Conservation (phyloP, 306 rosid genomes). For the Pyrus communis region DNA sequence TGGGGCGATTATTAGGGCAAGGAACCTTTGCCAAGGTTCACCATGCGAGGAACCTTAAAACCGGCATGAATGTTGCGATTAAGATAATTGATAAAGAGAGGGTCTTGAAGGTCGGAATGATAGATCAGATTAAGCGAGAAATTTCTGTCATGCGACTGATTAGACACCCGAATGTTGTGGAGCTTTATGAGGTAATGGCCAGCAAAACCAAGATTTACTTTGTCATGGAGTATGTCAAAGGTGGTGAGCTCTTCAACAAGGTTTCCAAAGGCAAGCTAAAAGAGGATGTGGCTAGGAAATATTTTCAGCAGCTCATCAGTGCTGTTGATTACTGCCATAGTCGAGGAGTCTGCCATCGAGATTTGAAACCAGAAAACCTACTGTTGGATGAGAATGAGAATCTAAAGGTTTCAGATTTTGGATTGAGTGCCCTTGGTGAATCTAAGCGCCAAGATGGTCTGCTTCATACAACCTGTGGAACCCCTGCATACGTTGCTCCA, state of each 20-base stretch:
- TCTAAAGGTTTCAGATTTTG: constrained; percentile 88
- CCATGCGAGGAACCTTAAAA: constrained; percentile 63
- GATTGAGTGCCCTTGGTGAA: constrained; percentile 80
- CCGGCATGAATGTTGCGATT: constrained; percentile 74
- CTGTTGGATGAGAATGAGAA: constrained; percentile 86
- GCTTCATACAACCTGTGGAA: constrained; percentile 94
- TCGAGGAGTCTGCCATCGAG: constrained; percentile 83
- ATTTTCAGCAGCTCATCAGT: constrained; percentile 77
- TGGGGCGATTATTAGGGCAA: constrained; percentile 85
- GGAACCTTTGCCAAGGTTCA: constrained; percentile 98
- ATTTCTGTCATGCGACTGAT: constrained; percentile 79
- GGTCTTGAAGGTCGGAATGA: constrained; percentile 81
- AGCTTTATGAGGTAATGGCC: constrained; percentile 97
- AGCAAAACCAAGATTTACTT: constrained; percentile 87
- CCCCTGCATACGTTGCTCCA: constrained; percentile 94
- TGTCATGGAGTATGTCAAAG: constrained; percentile 85
- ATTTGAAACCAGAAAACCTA: constrained; percentile 87
- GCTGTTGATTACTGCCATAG: constrained; percentile 96
- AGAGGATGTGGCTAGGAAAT: constrained; percentile 68
- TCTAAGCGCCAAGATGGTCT: constrained; percentile 77
- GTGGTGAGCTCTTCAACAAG: constrained; percentile 91
- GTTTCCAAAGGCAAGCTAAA: constrained; percentile 81
- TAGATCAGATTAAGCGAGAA: constrained; percentile 86
- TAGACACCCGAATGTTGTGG: constrained; percentile 76
- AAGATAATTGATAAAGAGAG: constrained; percentile 78